Evolutionary conservation across 2,329 filamentous ascomycete genomes (phyloP), one percentile per base, ranked within the genome.

Genomic region (Colletotrichum scovillei): DNA sequence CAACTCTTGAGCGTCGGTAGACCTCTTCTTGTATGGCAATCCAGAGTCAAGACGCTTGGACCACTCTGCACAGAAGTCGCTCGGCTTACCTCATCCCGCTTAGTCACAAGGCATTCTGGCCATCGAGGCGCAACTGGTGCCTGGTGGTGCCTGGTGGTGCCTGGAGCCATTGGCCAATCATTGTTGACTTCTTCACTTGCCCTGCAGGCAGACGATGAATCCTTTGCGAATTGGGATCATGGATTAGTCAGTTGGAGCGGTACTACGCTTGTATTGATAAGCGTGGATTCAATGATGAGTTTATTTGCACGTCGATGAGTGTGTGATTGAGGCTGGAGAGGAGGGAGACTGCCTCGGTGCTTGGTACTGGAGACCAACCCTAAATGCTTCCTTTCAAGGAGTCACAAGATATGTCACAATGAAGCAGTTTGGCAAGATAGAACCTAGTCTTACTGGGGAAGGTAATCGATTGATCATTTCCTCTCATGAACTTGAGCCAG

Each of bases 101-200:
- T 49, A 49, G 42, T 49, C 42, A 72, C 63, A 26, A 11, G 2
- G 1, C 12, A 26, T n/a, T 8, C 1, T 38, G 7, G 19, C 19
- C 22, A 22, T 19, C 28, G 53, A 1, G 7, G 38, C 28, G 57
- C 69, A 53, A 58, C 52, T 57, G 69, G 46, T 72, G 69, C 67
- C 67, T 63, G 32, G 26, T 24, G 49, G 59, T 69, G 58, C 69
- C 67, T 63, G 32, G 26, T 42, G 49, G 59, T 69, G 58, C 69
- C 58, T 72, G 49, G 38, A 28, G 22, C 16, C 28, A 72, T 52
- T 69, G 64, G 1, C 69, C 67, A 69, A 65, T 69, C 46, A 32
- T 11, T 3, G 2, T 0, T 11, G 63, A 42, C 3, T 3, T 3
- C 8, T n/a, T 9, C 12, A 9, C 0, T 52, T 63, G 11, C 32